A percentile compares a stretch with the other conserved stretches of the same genome.
Conservation (phyloP, 176 grass and related monocot genomes). For the Avena insularis region DNA sequence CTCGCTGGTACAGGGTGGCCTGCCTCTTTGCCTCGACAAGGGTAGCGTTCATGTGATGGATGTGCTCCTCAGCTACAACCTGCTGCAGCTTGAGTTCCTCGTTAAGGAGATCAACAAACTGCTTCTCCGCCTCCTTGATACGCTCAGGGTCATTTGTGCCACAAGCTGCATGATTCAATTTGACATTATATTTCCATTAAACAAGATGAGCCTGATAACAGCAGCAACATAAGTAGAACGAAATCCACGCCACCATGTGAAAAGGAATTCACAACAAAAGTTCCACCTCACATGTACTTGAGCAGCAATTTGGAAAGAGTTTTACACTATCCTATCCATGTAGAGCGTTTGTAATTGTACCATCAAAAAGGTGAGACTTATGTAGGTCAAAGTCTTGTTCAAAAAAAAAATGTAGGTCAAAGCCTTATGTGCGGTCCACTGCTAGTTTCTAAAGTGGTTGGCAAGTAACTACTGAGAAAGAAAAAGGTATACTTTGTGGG, state of each 20-base stretch:
- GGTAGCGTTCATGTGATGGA: slow-evolving; percentile 80
- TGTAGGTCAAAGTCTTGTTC: slow-evolving; percentile 9
- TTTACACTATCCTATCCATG: not conserved
- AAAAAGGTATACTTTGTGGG: not conserved
- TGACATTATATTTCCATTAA: slow-evolving; percentile 5
- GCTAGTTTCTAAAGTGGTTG: not conserved
- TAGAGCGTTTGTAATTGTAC: slow-evolving; percentile 9
- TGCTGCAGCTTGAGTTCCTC: slow-evolving; percentile 95
- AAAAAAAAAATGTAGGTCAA: not conserved
- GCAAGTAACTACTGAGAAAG: not conserved
- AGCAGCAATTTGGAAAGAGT: not conserved
- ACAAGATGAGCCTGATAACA: slow-evolving; percentile 32
- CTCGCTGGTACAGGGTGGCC: slow-evolving; percentile 85
- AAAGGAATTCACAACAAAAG: not conserved
- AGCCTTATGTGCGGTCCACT: not conserved
- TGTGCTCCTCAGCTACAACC: slow-evolving; percentile 81
- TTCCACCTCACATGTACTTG: not conserved
- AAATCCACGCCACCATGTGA: not conserved
- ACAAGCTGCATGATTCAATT: slow-evolving; percentile 63
- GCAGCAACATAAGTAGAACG: not conserved
- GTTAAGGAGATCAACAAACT: slow-evolving; percentile 82
- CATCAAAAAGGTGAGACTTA: slow-evolving; percentile 1
- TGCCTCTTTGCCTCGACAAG: slow-evolving; percentile 80
- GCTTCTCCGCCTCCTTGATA: slow-evolving; percentile 85
- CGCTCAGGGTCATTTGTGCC: slow-evolving; percentile 84